These are phyloP conservation scores for Hypoxylon sp. DNA, from an alignment of 2,329 filamentous ascomycete species.

Conservation along the genomic window DNA sequence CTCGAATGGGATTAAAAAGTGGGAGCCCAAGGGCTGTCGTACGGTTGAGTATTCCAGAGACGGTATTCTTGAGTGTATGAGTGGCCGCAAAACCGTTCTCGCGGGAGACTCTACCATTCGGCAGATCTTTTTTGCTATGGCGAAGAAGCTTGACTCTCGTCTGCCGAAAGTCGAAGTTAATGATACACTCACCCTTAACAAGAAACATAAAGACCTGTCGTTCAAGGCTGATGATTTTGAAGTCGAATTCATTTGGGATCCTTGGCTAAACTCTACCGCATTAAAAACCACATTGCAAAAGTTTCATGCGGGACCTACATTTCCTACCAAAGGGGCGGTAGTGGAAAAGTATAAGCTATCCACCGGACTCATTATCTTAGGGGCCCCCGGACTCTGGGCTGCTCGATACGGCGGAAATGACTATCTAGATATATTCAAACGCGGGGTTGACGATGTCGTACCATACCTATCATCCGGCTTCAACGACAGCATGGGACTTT, in stretches of 20 bases:
- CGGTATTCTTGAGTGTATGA: slow-evolving; percentile 69
- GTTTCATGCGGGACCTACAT: slow-evolving; percentile 51
- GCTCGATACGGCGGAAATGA: slow-evolving; percentile 64
- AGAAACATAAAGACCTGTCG: slow-evolving; percentile 62
- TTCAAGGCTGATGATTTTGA: slow-evolving; percentile 62
- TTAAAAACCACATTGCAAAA: slow-evolving; percentile 59
- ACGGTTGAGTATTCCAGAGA: slow-evolving; percentile 67
- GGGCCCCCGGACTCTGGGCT: slow-evolving; percentile 69
- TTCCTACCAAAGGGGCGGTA: slow-evolving; percentile 37
- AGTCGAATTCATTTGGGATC: slow-evolving; percentile 74
- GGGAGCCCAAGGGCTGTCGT: slow-evolving; percentile 73
- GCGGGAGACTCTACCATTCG: slow-evolving; percentile 73
- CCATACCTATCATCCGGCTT: slow-evolving; percentile 54
- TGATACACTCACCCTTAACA: slow-evolving; percentile 53
- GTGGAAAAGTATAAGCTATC: slow-evolving; percentile 49
- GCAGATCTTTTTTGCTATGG: slow-evolving; percentile 72
- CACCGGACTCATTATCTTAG: slow-evolving; percentile 66
- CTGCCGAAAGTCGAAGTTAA: slow-evolving; percentile 56
- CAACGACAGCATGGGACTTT: slow-evolving; percentile 42
- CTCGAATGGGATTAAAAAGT: slow-evolving; percentile 56
- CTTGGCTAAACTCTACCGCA: slow-evolving; percentile 68
- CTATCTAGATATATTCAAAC: slow-evolving; percentile 62
- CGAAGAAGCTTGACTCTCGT: slow-evolving; percentile 62
- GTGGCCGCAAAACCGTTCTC: slow-evolving; percentile 68
- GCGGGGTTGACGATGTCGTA: slow-evolving; percentile 62